phyloP scores from a whole-genome alignment of 1,139 yeast genomes.

The Magnusiomyces tetraspermus region DNA sequence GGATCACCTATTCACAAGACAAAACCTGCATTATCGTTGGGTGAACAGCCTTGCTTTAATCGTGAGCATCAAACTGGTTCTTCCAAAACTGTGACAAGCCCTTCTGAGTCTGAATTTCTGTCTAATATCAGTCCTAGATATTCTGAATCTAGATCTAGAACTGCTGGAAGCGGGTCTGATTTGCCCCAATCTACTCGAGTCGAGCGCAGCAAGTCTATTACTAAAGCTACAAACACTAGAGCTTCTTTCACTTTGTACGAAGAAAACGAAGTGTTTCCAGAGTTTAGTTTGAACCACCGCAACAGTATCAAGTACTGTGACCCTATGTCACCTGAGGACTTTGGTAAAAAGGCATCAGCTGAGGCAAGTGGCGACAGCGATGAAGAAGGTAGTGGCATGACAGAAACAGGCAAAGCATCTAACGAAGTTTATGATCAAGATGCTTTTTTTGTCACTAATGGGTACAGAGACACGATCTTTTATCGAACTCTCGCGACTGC shows the following conservation, averaged over 20 bases:
- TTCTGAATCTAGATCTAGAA: neutral
- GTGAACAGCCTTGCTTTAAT: neutral
- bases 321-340: neutral
- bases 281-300: neutral
- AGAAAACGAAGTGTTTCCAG: neutral
- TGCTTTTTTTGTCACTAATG: neutral
- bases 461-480: neutral
- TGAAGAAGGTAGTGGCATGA: neutral
- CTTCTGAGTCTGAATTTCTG: too few species aligned
- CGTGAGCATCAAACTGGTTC: too few species aligned
- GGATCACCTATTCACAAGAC: neutral
- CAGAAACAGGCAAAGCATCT: neutral
- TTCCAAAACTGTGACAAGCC: too few species aligned
- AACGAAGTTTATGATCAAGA: neutral
- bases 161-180: neutral
- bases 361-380: neutral
- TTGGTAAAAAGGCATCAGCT: neutral
- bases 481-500: slow-evolving; percentile 1
- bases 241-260: neutral
- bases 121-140: too few species aligned
- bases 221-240: neutral
- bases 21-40: neutral
- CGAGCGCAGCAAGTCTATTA: neutral
- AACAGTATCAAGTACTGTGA: neutral
- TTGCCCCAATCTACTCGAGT: neutral